phyloP scores from a whole-genome alignment of 2,329 filamentous ascomycete genomes.

The Periconia macrospinosa region DNA sequence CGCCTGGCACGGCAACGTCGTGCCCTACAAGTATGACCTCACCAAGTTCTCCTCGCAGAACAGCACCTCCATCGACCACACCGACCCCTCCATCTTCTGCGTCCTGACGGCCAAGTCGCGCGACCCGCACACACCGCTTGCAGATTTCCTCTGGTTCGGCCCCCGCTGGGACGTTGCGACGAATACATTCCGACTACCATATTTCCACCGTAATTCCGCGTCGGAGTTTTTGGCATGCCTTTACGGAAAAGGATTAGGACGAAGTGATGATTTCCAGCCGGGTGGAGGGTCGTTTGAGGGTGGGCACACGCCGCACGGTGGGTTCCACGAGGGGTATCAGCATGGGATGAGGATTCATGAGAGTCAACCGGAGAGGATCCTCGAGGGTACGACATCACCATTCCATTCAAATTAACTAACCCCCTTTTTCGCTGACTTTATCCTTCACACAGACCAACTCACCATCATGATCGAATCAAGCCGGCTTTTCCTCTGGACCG shows the following conservation, averaged over 20 bases:
- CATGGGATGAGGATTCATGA: constrained; percentile 50
- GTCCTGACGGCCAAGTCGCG: constrained; percentile 43
- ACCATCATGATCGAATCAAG: constrained; percentile 45
- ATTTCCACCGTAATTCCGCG: constrained; percentile 44
- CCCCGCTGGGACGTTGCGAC: constrained; percentile 44
- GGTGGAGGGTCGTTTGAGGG: constrained; percentile 43
- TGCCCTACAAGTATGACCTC: constrained; percentile 59
- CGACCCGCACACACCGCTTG: constrained; percentile 39
- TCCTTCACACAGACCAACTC: constrained; percentile 33
- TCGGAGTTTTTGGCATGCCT: constrained; percentile 43
- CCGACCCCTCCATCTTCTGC: constrained; percentile 42
- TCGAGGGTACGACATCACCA: constrained; percentile 32
- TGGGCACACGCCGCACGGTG: constrained; percentile 42
- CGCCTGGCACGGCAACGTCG: constrained; percentile 46
- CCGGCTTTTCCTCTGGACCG: constrained; percentile 43
- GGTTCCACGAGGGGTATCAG: constrained; percentile 49
- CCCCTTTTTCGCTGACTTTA: not conserved
- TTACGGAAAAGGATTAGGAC: constrained; percentile 41
- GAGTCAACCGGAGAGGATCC: constrained; percentile 47
- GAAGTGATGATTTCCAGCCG: constrained; percentile 48
- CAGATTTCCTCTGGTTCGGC: constrained; percentile 44
- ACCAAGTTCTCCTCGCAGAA: constrained; percentile 50
- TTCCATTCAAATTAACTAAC: not conserved
- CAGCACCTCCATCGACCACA: constrained; percentile 44
- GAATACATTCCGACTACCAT: constrained; percentile 43